Evolutionary conservation across 2,329 filamentous ascomycete genomes (phyloP).

Genomic region (Didymella pinodella): DNA sequence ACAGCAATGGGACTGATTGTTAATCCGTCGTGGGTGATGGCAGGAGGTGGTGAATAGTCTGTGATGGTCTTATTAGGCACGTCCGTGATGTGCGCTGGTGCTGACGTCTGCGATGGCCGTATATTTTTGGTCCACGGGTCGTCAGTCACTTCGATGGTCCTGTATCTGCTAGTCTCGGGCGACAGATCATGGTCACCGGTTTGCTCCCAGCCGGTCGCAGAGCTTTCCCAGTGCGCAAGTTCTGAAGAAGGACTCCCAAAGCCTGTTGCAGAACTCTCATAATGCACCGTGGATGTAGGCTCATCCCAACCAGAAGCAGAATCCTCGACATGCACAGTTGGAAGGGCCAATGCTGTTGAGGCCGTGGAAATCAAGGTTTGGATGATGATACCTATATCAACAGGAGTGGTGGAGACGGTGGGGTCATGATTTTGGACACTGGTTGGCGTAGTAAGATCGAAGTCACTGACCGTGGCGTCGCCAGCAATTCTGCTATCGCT

Average conservation of each 20-base stretch:
- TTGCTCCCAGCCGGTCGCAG: not conserved
- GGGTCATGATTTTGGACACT: not conserved
- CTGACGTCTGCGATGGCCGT: not conserved
- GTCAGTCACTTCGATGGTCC: not conserved
- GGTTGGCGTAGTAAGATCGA: not conserved
- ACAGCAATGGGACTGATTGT: constrained; percentile 1
- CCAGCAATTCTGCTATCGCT: not conserved
- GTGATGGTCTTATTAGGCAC: constrained; percentile 4
- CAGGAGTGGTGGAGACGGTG: not conserved
- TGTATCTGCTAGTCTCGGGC: not conserved
- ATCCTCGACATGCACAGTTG: constrained; percentile 4
- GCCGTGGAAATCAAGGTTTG: not conserved
- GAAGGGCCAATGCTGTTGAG: not conserved
- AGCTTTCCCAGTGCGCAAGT: not conserved
- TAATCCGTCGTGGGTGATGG: constrained; percentile 2
- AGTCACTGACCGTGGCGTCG: not conserved
- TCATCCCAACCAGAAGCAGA: constrained; percentile 5
- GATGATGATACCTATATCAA: constrained; percentile 2
- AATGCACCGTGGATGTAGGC: not conserved
- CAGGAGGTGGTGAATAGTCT: constrained; percentile 1
- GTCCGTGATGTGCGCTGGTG: not conserved
- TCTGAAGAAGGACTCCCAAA: not conserved
- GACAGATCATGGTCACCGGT: not conserved
- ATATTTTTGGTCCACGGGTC: constrained; percentile 5
- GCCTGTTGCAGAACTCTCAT: not conserved